Conservation (phyloP, 2,329 filamentous ascomycete genomes). For the Didymella sp. region DNA sequence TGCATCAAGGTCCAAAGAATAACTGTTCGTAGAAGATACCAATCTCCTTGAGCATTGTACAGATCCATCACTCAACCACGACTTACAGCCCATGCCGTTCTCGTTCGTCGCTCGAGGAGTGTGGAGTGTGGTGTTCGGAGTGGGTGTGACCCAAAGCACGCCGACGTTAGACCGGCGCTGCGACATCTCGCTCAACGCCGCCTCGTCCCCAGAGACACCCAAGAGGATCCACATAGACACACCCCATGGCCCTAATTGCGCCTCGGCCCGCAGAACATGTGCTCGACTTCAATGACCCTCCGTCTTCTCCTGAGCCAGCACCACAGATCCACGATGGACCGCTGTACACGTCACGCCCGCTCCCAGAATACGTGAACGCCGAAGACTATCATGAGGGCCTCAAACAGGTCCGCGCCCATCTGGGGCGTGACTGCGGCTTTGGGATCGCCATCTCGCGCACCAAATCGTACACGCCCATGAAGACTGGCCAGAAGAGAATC, state of each 20-base stretch:
- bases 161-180: neutral
- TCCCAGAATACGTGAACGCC: slow-evolving; percentile 18
- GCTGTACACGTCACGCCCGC: slow-evolving; percentile 15
- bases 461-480: slow-evolving; percentile 21
- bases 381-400: slow-evolving; percentile 25
- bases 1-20: neutral
- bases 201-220: neutral
- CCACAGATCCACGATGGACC: neutral
- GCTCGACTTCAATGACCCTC: slow-evolving; percentile 12
- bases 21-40: too few relatives aligned
- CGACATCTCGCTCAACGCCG: neutral
- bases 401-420: slow-evolving; percentile 21
- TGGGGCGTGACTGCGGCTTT: slow-evolving; percentile 23
- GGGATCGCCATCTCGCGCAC: slow-evolving; percentile 24
- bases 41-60: too few relatives aligned
- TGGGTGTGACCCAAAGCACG: slow-evolving; percentile 1
- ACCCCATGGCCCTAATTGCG: slow-evolving; percentile 17
- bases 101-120: neutral
- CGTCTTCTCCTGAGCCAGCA: slow-evolving; percentile 12
- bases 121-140: neutral
- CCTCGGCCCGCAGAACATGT: slow-evolving; percentile 15
- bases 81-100: too few relatives aligned
- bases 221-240: slow-evolving; percentile 7
- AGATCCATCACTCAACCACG: too few relatives aligned
- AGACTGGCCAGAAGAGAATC: slow-evolving; percentile 20